Percentiles rank a stretch among this genome's conserved stretches.
These are phyloP conservation scores for Kwoniella botswanensis DNA, from an alignment of 768 basidiomycete genomes.

Conservation along the genomic window DNA sequence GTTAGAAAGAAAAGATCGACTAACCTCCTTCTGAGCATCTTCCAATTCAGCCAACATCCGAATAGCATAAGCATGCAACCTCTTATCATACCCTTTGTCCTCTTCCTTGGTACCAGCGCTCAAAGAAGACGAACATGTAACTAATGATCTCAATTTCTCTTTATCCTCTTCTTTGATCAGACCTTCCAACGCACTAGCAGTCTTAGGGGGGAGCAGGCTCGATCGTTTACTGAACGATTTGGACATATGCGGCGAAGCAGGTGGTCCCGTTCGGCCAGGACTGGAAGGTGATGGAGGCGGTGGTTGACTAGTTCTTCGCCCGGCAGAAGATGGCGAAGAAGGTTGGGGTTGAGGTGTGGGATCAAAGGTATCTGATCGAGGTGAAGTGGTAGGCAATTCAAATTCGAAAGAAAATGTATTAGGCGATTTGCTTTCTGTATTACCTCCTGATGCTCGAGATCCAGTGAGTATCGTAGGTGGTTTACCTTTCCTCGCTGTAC, in stretches of 20 bases:
- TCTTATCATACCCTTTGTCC: constrained; percentile 50
- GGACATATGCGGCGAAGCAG: constrained; percentile 55
- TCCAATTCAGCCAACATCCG: constrained; percentile 58
- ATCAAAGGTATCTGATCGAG: constrained; percentile 56
- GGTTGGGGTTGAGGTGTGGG: constrained; percentile 25
- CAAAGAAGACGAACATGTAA: constrained; percentile 13
- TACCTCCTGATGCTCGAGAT: constrained; percentile 7
- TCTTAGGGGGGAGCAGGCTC: constrained; percentile 51
- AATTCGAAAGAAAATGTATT: constrained; percentile 52
- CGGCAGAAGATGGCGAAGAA: constrained; percentile 3
- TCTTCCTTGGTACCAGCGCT: constrained; percentile 6
- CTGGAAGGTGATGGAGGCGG: not conserved
- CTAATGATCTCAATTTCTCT: constrained; percentile 11
- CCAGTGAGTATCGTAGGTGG: constrained; percentile 40
- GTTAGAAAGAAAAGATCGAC: constrained; percentile 11
- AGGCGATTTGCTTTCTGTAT: not conserved
- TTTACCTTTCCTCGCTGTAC: constrained; percentile 14
- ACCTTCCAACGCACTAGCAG: constrained; percentile 45
- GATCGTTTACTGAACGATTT: constrained; percentile 54
- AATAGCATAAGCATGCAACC: constrained; percentile 56
- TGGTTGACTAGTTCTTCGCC: constrained; percentile 3
- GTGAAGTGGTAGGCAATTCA: constrained; percentile 55
- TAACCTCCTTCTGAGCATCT: constrained; percentile 58
- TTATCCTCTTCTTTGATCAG: constrained; percentile 17
- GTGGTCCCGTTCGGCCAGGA: constrained; percentile 24